Evolutionary conservation across 805 yeast genomes (phyloP), one percentile per base, ranked within the genome.

Genomic region (Candida insectorum): DNA sequence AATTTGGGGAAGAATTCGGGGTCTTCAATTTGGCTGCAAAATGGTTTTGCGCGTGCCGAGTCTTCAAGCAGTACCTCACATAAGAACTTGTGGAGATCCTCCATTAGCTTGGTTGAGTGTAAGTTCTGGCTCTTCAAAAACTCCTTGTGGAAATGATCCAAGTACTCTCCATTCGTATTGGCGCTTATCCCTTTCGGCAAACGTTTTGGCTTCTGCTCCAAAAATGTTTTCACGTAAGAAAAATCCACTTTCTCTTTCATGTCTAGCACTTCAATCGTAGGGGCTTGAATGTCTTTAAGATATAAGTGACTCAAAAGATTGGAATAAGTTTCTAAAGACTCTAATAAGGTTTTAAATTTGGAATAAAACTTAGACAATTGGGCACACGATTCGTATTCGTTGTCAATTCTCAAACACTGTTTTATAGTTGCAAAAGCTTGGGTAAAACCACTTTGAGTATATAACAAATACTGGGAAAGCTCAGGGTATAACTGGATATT

Each of bases 331-430:
- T 73, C 67, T 17, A 73, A 45, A 26, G 47, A 60, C 47, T 42
- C 59, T 38, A 61, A 56, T 25, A 68, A 60, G 36, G 53, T 62
- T 24, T 51, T 57, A 39, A 78, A 58, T 37, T 70, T 73, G 19
- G 74, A 64, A 36, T 62, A 62, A n/a, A 78, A 54, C 45, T 80
- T 74, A 8, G 85, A 73, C 19, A 71, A 48, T 12, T 51, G 59
- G 19, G 79, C 76, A 55, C 95, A 87, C 2, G 57, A 60, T 17
- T 60, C 60, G 43, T 71, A 73, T 41, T 86, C 96, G 56, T 86
- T 84, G 55, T 91, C 91, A 27, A 77, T 70, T 34, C 83, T 78
- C 30, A 91, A 61, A 53, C 97, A 88, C 42, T 73, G 78, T 44
- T 81, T 74, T 16, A 81, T 64, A 24, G 69, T 65, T 38, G 56